Evolutionary conservation across 2,329 filamentous ascomycete species (phyloP).

Genomic region (Arachnomyces sp.): DNA sequence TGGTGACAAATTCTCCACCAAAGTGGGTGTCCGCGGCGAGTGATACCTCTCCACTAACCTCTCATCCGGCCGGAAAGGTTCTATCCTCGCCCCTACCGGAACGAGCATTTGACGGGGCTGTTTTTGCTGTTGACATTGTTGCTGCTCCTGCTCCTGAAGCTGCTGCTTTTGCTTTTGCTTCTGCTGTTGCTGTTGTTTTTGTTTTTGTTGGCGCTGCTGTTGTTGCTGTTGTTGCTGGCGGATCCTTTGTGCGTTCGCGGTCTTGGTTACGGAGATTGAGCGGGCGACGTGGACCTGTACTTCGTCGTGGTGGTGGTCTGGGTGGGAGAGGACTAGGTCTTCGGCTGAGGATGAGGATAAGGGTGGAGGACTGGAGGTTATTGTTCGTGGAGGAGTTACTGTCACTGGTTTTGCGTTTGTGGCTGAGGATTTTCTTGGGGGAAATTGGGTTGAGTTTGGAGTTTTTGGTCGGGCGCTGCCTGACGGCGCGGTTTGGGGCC

Average conservation of each 20-base stretch:
- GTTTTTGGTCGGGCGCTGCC: too few species aligned
- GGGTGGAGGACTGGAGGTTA: too few species aligned
- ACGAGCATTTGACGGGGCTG: slow-evolving; percentile 31
- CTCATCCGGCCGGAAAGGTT: slow-evolving; percentile 20
- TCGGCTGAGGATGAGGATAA: too few species aligned
- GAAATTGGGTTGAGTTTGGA: too few species aligned
- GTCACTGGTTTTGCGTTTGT: too few species aligned
- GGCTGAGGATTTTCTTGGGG: too few species aligned
- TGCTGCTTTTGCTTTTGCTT: slow-evolving; percentile 10
- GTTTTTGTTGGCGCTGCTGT: too few species aligned
- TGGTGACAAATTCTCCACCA: slow-evolving; percentile 19
- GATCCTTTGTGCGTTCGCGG: too few species aligned
- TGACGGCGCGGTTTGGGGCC: too few species aligned
- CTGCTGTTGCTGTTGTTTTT: too few species aligned
- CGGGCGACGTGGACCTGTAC: slow-evolving; percentile 33
- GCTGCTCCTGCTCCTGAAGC: slow-evolving; percentile 12
- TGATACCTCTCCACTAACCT: slow-evolving; percentile 21
- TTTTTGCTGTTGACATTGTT: slow-evolving; percentile 3
- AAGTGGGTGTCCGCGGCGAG: slow-evolving; percentile 17
- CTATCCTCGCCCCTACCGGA: slow-evolving; percentile 21
- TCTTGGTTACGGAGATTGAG: slow-evolving; percentile 28
- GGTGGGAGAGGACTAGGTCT: slow-evolving; percentile 4
- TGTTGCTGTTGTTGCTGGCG: too few species aligned
- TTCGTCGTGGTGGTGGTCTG: slow-evolving; percentile 9
- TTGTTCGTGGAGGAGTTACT: too few species aligned